Percentiles rank a stretch among this genome's conserved stretches.
Conservation (phyloP, 768 basidiomycete species). For the Strobilomyces confusus region DNA sequence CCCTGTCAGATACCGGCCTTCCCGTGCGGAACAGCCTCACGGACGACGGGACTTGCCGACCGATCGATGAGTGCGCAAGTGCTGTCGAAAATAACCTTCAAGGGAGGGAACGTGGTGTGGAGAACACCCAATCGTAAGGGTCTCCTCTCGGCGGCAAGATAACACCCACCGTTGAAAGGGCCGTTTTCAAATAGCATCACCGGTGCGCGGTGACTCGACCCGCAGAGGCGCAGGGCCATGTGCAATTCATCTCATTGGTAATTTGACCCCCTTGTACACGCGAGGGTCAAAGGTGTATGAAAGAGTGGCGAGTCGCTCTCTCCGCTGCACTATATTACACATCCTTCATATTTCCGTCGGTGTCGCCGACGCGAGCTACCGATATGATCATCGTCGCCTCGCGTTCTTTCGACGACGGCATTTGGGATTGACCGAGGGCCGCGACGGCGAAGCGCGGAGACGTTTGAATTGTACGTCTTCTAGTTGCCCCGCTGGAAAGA, state of each 20-base stretch:
- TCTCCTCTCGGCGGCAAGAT: conserved; percentile 15
- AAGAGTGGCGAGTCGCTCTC: conserved; percentile 8
- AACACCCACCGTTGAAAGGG: conserved; percentile 14
- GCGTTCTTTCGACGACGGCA: neutral
- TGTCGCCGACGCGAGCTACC: conserved; percentile 2
- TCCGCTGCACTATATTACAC: conserved; percentile 12
- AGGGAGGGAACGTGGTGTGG: conserved; percentile 32
- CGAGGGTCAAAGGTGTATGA: conserved; percentile 3
- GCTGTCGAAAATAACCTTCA: conserved; percentile 27
- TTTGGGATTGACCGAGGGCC: conserved; percentile 1
- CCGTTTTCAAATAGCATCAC: conserved; percentile 22
- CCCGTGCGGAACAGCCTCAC: conserved; percentile 14
- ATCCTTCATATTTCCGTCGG: conserved; percentile 10
- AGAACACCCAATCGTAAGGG: conserved; percentile 16
- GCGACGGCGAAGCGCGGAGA: conserved; percentile 10
- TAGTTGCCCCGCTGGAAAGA: neutral
- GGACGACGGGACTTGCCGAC: conserved; percentile 23
- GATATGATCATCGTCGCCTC: conserved; percentile 4
- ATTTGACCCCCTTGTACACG: conserved; percentile 2
- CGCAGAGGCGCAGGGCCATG: conserved; percentile 13
- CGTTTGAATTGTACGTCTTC: neutral
- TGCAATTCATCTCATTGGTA: conserved; percentile 17
- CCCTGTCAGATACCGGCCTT: conserved; percentile 10
- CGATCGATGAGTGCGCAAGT: neutral
- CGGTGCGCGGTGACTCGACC: neutral